Evolutionary conservation across 2,329 filamentous ascomycete species (phyloP).

Genomic region (Epichloe elymi): DNA sequence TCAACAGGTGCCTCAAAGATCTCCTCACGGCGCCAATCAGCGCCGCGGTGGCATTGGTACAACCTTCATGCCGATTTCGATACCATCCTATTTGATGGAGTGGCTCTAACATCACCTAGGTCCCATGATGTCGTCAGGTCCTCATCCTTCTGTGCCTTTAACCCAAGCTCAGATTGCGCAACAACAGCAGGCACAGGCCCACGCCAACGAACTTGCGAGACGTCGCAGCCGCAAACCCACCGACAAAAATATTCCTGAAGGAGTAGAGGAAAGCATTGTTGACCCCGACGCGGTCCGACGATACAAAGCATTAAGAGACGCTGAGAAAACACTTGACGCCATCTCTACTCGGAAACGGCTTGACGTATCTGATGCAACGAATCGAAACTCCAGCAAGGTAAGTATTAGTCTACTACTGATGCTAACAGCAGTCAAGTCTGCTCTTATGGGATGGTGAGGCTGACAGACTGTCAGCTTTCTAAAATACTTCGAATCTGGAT

Average conservation of each 20-base stretch:
- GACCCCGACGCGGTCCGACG: conserved; percentile 63
- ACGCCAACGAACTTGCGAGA: conserved; percentile 55
- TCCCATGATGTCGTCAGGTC: conserved; percentile 42
- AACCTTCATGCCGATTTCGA: conserved; percentile 8
- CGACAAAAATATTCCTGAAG: conserved; percentile 88
- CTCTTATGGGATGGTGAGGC: conserved; percentile 1
- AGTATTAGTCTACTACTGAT: background rate
- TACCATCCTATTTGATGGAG: background rate
- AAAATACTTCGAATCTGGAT: conserved; percentile 88
- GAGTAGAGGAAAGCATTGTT: conserved; percentile 68
- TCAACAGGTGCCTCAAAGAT: conserved; percentile 36
- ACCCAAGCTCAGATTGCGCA: conserved; percentile 40
- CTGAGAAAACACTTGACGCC: conserved; percentile 80
- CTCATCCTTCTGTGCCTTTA: conserved; percentile 36
- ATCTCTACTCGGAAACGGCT: conserved; percentile 89
- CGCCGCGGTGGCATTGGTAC: conserved; percentile 41
- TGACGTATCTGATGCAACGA: conserved; percentile 42
- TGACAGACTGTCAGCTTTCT: conserved; percentile 40
- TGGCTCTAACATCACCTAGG: conserved; percentile 21
- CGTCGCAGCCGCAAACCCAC: conserved; percentile 80
- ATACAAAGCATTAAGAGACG: conserved; percentile 72
- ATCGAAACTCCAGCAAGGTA: conserved; percentile 54
- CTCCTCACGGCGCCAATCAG: conserved; percentile 33
- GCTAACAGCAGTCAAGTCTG: background rate
- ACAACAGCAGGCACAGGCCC: conserved; percentile 38